phyloP scores from a whole-genome alignment of 176 grass and related monocot genomes.

The Musa itinerans region DNA sequence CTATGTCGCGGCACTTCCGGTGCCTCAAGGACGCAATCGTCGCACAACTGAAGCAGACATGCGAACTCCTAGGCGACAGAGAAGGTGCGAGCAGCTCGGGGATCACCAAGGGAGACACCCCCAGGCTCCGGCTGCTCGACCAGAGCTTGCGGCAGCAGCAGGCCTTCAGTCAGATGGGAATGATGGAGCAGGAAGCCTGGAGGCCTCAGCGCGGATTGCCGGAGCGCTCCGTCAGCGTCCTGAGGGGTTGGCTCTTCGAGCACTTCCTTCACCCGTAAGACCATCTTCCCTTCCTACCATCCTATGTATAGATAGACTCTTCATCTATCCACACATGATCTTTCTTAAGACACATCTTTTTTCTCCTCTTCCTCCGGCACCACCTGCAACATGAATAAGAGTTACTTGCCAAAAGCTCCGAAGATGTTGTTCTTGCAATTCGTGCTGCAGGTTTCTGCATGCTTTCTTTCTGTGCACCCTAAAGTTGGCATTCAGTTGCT shows the following conservation, averaged over 20 bases:
- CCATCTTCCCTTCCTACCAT: neutral
- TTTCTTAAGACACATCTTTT: no score
- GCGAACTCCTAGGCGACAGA: slow-evolving; percentile 77
- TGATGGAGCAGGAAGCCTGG: slow-evolving; percentile 99
- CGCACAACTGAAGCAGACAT: slow-evolving; percentile 51
- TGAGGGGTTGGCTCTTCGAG: slow-evolving; percentile 90
- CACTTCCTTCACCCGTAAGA: slow-evolving; percentile 99
- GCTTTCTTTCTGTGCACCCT: no score
- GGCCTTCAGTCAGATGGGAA: slow-evolving; percentile 93
- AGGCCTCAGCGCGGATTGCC: slow-evolving; percentile 86
- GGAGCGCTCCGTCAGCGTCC: slow-evolving; percentile 75
- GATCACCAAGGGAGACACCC: slow-evolving; percentile 82
- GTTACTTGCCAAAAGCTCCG: no score
- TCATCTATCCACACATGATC: no score
- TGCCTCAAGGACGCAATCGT: slow-evolving; percentile 88
- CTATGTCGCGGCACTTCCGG: slow-evolving; percentile 96
- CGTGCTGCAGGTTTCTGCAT: no score
- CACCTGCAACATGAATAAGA: no score
- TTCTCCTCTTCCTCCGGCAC: no score
- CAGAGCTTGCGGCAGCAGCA: slow-evolving; percentile 84
- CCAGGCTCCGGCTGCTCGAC: slow-evolving; percentile 78
- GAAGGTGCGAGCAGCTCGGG: slow-evolving; percentile 67
- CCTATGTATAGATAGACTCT: no score
- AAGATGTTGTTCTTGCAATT: no score
- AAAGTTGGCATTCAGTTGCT: no score